A percentile compares a stretch with the other conserved stretches of the same genome.
phyloP scores from a whole-genome alignment of 2,329 filamentous ascomycete species.

The Fusarium bactridioides region DNA sequence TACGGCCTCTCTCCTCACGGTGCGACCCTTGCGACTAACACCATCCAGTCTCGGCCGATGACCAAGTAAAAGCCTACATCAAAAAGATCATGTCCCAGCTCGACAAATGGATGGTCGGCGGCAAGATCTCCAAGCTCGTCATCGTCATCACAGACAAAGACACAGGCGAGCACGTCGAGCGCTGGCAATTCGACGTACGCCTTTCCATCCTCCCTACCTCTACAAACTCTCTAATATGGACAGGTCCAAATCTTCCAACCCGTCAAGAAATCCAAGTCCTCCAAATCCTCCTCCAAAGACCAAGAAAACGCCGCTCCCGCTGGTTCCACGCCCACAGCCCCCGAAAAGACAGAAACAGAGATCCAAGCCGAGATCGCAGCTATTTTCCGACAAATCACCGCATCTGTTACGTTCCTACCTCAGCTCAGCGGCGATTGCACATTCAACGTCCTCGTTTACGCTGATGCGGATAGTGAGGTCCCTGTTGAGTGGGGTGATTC shows the following conservation, averaged over 20 bases:
- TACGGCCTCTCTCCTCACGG: no score
- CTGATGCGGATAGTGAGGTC: conserved; percentile 94
- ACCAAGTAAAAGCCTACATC: conserved; percentile 99
- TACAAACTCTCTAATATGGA: not conserved
- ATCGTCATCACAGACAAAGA: conserved; percentile 98
- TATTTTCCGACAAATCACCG: conserved; percentile 97
- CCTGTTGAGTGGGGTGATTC: conserved; percentile 99
- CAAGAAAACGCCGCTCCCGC: conserved; percentile 73
- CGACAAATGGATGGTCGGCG: conserved; percentile 95
- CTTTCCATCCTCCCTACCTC: not conserved
- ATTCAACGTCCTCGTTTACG: conserved; percentile 98
- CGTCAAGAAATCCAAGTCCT: conserved; percentile 50
- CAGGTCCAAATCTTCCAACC: conserved; percentile 28
- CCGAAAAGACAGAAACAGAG: conserved; percentile 88
- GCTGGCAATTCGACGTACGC: conserved; percentile 95
- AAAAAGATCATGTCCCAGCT: conserved; percentile 99
- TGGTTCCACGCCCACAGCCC: conserved; percentile 35
- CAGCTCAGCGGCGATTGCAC: conserved; percentile 91
- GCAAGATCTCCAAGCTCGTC: conserved; percentile 96
- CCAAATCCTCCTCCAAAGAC: conserved; percentile 61
- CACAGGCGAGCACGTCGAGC: conserved; percentile 92
- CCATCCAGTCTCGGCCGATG: conserved; percentile 80
- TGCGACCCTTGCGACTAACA: conserved; percentile 10
- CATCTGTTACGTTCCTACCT: conserved; percentile 94
- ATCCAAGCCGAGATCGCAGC: conserved; percentile 96